Percentiles rank a stretch among this genome's conserved stretches.
These are phyloP conservation scores for Moesziomyces antarcticus DNA, from an alignment of 1,284 basidiomycete genomes.

Conservation along the genomic window DNA sequence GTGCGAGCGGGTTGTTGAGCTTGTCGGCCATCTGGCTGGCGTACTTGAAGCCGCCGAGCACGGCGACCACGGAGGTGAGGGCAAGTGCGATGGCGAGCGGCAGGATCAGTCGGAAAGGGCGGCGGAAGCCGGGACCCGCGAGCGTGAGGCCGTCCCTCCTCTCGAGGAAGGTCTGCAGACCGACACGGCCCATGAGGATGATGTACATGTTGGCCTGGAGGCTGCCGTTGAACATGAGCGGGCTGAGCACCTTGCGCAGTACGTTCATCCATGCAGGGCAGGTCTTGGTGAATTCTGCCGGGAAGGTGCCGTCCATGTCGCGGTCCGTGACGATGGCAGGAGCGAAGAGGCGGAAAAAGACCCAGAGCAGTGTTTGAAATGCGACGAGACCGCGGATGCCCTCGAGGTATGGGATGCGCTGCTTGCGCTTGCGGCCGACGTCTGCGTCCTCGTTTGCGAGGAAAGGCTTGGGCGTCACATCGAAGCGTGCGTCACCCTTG, in stretches of 20 bases:
- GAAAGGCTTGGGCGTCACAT: slow-evolving; percentile 44
- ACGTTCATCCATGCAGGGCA: slow-evolving; percentile 48
- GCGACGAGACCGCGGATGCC: slow-evolving; percentile 51
- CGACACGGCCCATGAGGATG: slow-evolving; percentile 51
- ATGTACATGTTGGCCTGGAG: slow-evolving; percentile 56
- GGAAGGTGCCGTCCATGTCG: slow-evolving; percentile 40
- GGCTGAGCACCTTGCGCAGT: slow-evolving; percentile 51
- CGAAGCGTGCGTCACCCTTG: slow-evolving; percentile 36
- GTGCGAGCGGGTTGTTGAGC: slow-evolving; percentile 44
- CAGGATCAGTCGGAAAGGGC: slow-evolving; percentile 52
- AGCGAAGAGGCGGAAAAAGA: slow-evolving; percentile 57
- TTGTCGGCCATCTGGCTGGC: slow-evolving; percentile 28
- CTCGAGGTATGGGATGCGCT: slow-evolving; percentile 46
- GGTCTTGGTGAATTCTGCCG: slow-evolving; percentile 47
- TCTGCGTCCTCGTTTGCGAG: slow-evolving; percentile 36
- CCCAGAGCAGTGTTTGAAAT: slow-evolving; percentile 51
- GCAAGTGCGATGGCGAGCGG: slow-evolving; percentile 50
- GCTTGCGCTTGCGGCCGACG: slow-evolving; percentile 30
- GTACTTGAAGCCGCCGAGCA: slow-evolving; percentile 41
- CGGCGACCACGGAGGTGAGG: slow-evolving; percentile 43
- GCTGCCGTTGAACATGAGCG: slow-evolving; percentile 52
- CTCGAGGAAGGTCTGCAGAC: slow-evolving; percentile 52
- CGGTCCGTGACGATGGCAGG: slow-evolving; percentile 51
- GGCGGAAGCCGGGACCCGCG: slow-evolving; percentile 52
- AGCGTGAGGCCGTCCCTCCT: slow-evolving; percentile 42